Base-by-base conservation (phyloP, 352 stramenopile species). In the Globisporangium uncinulatum region DNA sequence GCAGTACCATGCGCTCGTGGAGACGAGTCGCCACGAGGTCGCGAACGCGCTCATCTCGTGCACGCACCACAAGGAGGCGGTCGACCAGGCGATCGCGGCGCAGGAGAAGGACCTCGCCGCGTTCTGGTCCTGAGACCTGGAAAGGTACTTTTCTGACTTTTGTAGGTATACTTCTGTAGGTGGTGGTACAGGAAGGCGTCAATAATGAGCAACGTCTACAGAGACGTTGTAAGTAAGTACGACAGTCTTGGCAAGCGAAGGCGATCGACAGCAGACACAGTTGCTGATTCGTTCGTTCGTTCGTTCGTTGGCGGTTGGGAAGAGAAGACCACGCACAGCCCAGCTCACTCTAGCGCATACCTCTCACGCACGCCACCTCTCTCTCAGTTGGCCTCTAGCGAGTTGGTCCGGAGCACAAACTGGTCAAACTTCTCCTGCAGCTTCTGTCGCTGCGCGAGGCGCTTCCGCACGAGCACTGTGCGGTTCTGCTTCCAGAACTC, bases 401-500 rank as follows among this genome's bases (percentile, higher is more conserved):
- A 83, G 55, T 74, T 88, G 24, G 78, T 77, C 51, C 83, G 83
- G 63, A 85, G 56, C 49, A 94, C 80, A 51, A 94, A 86, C 55
- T 89, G 78, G 61, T 94, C 77, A 55, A 94, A 94, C 54, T 84
- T 81, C 63, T 94, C 78, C 62, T 92, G 84, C 24, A 94, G 66
- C 65, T 89, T 88, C 69, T 92, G 82, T 24, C 84, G 80, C 56
- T 94, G 82, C 9, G 78, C 84, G 57, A 87, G 70, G 32, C 84
- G 80, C 67, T 87, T 87, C 37, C 79, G 72, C 56, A 87, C 82
- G 41, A 94, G 73, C 53, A 61, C 79, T 11, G 80, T 76, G 47
- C 73, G 79, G 62, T 94, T 94, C 48, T 86, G 75, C 65, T 94
- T 90, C 84, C 84, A 94, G 41, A 89, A 89, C 46, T 76, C 76